These are phyloP conservation scores for Eremochloa ophiuroides DNA, from an alignment of 176 grass and related monocot genomes.

Conservation along the genomic window DNA sequence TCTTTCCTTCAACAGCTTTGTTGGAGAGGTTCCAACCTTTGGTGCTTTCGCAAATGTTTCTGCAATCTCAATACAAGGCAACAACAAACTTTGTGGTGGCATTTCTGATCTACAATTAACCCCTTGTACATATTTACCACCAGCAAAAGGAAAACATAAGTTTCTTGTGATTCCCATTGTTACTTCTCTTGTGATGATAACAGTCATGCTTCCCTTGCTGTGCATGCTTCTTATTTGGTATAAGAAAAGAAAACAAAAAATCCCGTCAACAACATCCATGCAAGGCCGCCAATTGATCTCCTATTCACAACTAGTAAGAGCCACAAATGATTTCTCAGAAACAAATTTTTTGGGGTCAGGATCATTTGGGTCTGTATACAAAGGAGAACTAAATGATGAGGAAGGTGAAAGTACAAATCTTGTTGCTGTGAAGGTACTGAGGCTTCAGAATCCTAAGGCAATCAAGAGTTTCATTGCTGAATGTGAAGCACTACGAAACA, in stretches of 20 bases:
- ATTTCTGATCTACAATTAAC: constrained; percentile 2
- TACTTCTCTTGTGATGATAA: too few species aligned
- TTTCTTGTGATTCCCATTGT: background rate
- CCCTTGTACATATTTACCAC: background rate
- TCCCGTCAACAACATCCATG: background rate
- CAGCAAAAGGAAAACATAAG: background rate
- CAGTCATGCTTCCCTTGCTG: background rate
- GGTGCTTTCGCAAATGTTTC: constrained; percentile 29
- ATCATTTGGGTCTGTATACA: constrained; percentile 28
- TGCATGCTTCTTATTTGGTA: background rate
- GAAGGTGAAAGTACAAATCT: background rate
- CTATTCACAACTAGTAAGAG: constrained; percentile 4
- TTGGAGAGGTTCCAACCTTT: constrained; percentile 8
- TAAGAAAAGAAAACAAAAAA: background rate
- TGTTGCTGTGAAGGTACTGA: constrained; percentile 40
- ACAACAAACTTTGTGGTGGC: constrained; percentile 34
- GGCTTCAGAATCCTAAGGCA: background rate
- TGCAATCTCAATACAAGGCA: constrained; percentile 28
- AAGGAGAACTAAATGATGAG: background rate
- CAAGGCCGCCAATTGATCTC: background rate
- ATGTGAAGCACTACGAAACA: constrained; percentile 24
- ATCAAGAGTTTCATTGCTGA: constrained; percentile 22
- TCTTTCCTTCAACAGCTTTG: constrained; percentile 30
- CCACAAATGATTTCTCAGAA: constrained; percentile 16
- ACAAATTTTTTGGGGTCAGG: constrained; percentile 11